Conservation (phyloP, 768 basidiomycete species). For the Amanita phalloides region DNA sequence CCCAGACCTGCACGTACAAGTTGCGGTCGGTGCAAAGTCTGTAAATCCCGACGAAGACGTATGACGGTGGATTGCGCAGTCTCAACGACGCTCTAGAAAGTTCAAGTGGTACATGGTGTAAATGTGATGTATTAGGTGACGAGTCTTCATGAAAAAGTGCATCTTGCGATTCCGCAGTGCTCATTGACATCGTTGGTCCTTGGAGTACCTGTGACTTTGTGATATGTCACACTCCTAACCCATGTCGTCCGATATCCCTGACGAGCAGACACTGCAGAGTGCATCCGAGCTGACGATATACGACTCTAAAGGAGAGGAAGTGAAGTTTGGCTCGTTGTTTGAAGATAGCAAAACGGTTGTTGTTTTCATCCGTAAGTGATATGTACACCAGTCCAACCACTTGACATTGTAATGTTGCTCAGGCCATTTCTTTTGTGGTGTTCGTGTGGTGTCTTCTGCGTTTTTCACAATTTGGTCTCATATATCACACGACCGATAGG, state of each 20-base stretch:
- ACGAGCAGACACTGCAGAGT: constrained; percentile 18
- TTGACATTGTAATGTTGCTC: background rate
- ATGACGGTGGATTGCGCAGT: constrained; percentile 72
- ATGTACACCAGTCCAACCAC: background rate
- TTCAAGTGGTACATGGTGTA: constrained; percentile 28
- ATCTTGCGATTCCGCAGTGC: constrained; percentile 17
- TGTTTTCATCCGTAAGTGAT: constrained; percentile 47
- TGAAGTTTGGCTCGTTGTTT: constrained; percentile 44
- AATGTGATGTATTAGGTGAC: background rate
- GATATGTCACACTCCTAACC: background rate
- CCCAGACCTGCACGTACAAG: constrained; percentile 69
- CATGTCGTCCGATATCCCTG: constrained; percentile 21
- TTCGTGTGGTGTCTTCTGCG: constrained; percentile 13
- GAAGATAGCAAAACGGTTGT: constrained; percentile 40
- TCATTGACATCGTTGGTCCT: background rate
- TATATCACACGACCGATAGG: constrained; percentile 12
- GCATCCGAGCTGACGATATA: constrained; percentile 31
- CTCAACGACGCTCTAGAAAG: constrained; percentile 47
- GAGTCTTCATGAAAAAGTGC: constrained; percentile 17
- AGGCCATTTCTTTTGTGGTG: constrained; percentile 64
- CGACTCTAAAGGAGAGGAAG: constrained; percentile 32
- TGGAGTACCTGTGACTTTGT: background rate
- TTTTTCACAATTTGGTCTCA: background rate
- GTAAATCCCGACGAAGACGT: constrained; percentile 79
- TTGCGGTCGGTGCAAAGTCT: constrained; percentile 64